Evolutionary conservation across 768 basidiomycete genomes (phyloP).

Genomic region (Boletus pseudo-olivaceus): DNA sequence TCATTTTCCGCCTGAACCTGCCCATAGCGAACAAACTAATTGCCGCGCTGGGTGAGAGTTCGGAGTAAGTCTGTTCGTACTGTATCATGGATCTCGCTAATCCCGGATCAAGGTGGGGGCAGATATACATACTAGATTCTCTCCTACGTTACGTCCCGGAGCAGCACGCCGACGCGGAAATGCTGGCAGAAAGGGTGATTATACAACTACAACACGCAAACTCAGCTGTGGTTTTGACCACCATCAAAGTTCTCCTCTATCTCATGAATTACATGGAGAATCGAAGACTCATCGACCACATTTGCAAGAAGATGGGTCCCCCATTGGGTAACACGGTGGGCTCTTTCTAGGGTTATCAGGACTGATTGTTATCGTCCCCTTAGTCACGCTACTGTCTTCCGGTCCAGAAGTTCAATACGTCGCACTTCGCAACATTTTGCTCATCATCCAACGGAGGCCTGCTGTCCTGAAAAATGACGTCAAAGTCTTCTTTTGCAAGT

Average conservation of each 20-base stretch:
- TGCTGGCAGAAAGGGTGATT: conserved; percentile 93
- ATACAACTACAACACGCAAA: conserved; percentile 97
- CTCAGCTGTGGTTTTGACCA: conserved; percentile 97
- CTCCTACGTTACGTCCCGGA: conserved; percentile 93
- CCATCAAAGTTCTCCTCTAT: conserved; percentile 92
- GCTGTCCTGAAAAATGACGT: conserved; percentile 94
- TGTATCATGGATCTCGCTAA: conserved; percentile 9
- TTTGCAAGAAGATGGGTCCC: conserved; percentile 98
- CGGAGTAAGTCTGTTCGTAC: conserved; percentile 67
- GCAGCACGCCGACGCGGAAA: conserved; percentile 80
- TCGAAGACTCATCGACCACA: conserved; percentile 76
- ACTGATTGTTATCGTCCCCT: background rate
- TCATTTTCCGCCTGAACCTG: conserved; percentile 86
- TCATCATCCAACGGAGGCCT: conserved; percentile 95
- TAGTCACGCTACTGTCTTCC: conserved; percentile 93
- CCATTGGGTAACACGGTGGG: conserved; percentile 65
- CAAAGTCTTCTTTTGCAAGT: conserved; percentile 99
- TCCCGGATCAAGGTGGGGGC: conserved; percentile 77
- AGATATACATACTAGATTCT: conserved; percentile 96
- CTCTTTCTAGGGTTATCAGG: background rate
- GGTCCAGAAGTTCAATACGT: conserved; percentile 99
- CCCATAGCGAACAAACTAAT: conserved; percentile 87
- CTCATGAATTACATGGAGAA: conserved; percentile 99
- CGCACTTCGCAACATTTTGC: conserved; percentile 90
- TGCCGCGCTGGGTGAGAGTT: conserved; percentile 90